These are phyloP conservation scores for Fragaria nilgerrensis DNA, from an alignment of 306 rosid species.

Conservation along the genomic window DNA sequence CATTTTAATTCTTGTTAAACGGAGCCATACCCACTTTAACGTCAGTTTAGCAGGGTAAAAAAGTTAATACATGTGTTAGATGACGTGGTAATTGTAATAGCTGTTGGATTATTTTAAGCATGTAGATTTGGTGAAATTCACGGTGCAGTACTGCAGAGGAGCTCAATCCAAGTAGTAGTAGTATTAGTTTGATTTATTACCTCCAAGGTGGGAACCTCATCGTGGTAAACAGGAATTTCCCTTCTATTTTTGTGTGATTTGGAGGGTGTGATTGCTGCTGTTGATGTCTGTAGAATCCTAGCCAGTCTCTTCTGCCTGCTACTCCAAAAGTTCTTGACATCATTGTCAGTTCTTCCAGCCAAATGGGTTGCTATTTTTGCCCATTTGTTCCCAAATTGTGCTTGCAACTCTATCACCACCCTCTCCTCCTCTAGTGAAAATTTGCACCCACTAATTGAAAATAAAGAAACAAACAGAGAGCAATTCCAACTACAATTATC, in stretches of 20 bases:
- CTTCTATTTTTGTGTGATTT: constrained; percentile 50
- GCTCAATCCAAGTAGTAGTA: too few species aligned
- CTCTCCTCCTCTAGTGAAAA: constrained; percentile 85
- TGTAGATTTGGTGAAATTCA: too few species aligned
- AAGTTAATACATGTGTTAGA: too few species aligned
- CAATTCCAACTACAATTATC: neutral
- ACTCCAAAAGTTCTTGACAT: constrained; percentile 97
- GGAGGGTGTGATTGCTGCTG: constrained; percentile 29
- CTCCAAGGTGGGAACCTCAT: constrained; percentile 38
- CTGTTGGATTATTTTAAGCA: too few species aligned
- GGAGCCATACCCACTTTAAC: too few species aligned
- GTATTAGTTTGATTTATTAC: constrained; percentile 21
- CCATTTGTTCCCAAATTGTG: constrained; percentile 87
- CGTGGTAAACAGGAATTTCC: constrained; percentile 24
- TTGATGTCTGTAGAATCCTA: constrained; percentile 60
- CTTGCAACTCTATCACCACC: constrained; percentile 82
- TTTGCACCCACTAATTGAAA: constrained; percentile 65
- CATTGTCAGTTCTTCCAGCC: constrained; percentile 83
- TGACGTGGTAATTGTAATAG: too few species aligned
- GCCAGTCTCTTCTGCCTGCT: constrained; percentile 83
- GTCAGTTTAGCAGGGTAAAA: too few species aligned
- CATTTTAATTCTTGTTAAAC: too few species aligned
- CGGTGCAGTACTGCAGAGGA: too few species aligned
- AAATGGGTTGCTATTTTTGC: constrained; percentile 79
- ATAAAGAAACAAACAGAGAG: neutral